phyloP scores from a whole-genome alignment of 805 yeast genomes.

The Metschnikowia dekortorum region DNA sequence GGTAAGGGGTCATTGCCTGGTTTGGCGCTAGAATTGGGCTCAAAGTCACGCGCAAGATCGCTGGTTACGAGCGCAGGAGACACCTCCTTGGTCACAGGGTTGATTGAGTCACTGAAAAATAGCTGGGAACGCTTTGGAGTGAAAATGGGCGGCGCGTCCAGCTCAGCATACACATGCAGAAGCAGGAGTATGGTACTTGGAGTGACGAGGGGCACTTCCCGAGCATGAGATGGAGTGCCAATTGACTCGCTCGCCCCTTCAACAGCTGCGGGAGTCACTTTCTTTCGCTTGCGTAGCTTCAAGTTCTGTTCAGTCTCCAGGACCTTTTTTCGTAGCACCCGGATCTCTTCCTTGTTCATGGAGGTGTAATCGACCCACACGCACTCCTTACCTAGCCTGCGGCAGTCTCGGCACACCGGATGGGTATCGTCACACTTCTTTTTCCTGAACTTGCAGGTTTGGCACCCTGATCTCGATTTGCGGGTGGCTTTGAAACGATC shows the following conservation, averaged over 20 bases:
- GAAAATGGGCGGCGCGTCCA: not conserved
- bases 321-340: slow-evolving; percentile 32
- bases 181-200: not conserved
- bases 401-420: slow-evolving; percentile 51
- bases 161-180: not conserved
- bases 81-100: not conserved
- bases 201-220: not conserved
- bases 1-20: no score
- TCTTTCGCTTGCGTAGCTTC: slow-evolving; percentile 38
- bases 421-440: slow-evolving; percentile 50
- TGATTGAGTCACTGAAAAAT: not conserved
- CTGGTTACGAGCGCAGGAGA: slow-evolving; percentile 3
- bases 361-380: slow-evolving; percentile 40
- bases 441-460: slow-evolving; percentile 64
- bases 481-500: not conserved
- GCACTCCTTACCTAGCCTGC: slow-evolving; percentile 43
- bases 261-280: not conserved
- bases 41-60: slow-evolving; percentile 1
- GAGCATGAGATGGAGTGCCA: not conserved
- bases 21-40: not conserved
- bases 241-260: not conserved
- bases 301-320: slow-evolving; percentile 35
- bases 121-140: not conserved
- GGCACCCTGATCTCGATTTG: slow-evolving; percentile 54
- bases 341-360: slow-evolving; percentile 41